phyloP scores from a whole-genome alignment of 1,284 basidiomycete genomes.

The Heimioporus retisporus region DNA sequence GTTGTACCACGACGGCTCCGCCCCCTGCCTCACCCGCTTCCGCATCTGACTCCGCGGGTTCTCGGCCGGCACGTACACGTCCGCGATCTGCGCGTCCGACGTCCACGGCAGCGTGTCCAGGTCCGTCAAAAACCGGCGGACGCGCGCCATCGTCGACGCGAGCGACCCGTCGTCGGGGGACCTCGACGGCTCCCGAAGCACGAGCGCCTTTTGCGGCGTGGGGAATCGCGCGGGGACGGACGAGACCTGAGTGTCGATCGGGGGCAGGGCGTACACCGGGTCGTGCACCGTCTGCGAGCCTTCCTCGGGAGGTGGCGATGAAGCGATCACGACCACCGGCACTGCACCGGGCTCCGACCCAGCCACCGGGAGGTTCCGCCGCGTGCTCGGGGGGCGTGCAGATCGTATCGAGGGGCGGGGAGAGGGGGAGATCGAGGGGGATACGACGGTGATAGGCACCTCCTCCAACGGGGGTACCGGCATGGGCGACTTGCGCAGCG shows the following conservation, averaged over 20 bases:
- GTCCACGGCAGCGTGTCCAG: conserved; percentile 36
- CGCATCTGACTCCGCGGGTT: conserved; percentile 30
- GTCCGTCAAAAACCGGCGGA: conserved; percentile 29
- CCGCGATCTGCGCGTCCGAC: conserved; percentile 28
- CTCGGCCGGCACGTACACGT: conserved; percentile 32
- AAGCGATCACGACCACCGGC: too few species aligned
- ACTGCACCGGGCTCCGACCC: not conserved
- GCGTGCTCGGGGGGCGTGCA: not conserved
- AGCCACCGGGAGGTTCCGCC: not conserved
- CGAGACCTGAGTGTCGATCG: not conserved
- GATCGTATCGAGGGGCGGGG: conserved; percentile 18
- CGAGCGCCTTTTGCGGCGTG: not conserved
- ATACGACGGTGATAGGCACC: conserved; percentile 25
- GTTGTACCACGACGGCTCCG: conserved; percentile 40
- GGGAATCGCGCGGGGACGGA: not conserved
- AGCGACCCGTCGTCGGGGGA: conserved; percentile 19
- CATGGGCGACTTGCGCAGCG: conserved; percentile 20
- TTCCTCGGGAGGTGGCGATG: conserved; percentile 13
- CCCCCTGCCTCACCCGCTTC: conserved; percentile 16
- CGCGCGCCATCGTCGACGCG: conserved; percentile 26
- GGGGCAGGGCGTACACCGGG: not conserved
- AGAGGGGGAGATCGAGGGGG: conserved; percentile 27
- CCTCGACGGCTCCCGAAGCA: not conserved
- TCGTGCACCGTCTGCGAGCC: conserved; percentile 35
- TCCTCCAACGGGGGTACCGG: not conserved